Conservation (phyloP, 2,329 filamentous ascomycete species). For the Bipolaris victoriae region DNA sequence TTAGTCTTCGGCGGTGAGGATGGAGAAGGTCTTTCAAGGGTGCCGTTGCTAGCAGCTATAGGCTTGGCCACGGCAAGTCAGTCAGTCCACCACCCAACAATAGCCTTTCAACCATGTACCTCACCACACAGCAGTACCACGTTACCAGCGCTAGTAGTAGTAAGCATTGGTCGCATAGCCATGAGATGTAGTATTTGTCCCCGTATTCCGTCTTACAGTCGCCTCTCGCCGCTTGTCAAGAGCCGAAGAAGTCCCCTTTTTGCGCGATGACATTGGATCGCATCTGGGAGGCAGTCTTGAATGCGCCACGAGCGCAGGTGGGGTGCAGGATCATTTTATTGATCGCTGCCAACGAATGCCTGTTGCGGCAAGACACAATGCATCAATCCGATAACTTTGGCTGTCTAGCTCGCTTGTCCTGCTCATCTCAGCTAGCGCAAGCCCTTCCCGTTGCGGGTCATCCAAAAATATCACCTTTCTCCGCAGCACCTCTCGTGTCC, state of each 20-base stretch:
- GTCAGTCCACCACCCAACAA: neutral
- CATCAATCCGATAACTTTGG: slow-evolving; percentile 40
- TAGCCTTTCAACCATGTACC: neutral
- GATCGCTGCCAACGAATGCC: slow-evolving; percentile 34
- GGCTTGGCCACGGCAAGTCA: neutral
- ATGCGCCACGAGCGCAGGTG: slow-evolving; percentile 15
- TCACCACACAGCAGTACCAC: neutral
- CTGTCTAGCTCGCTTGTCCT: slow-evolving; percentile 32
- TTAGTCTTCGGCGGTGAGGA: slow-evolving; percentile 1
- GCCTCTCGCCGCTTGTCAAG: neutral
- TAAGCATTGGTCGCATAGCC: neutral
- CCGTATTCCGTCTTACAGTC: neutral
- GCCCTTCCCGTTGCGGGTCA: slow-evolving; percentile 29
- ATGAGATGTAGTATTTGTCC: slow-evolving; percentile 1
- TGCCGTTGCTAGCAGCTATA: neutral
- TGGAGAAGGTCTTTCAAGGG: neutral
- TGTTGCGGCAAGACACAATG: slow-evolving; percentile 33
- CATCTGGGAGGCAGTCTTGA: slow-evolving; percentile 10
- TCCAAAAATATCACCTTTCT: slow-evolving; percentile 43
- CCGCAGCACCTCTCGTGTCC: slow-evolving; percentile 38
- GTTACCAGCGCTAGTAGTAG: neutral
- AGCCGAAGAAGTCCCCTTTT: neutral
- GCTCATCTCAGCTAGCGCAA: slow-evolving; percentile 20
- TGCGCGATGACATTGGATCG: neutral
- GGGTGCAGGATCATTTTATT: slow-evolving; percentile 36